Evolutionary conservation across 2,329 filamentous ascomycete species (phyloP), one percentile per base, ranked within the genome.

Genomic region (Ambrosiella xylebori): DNA sequence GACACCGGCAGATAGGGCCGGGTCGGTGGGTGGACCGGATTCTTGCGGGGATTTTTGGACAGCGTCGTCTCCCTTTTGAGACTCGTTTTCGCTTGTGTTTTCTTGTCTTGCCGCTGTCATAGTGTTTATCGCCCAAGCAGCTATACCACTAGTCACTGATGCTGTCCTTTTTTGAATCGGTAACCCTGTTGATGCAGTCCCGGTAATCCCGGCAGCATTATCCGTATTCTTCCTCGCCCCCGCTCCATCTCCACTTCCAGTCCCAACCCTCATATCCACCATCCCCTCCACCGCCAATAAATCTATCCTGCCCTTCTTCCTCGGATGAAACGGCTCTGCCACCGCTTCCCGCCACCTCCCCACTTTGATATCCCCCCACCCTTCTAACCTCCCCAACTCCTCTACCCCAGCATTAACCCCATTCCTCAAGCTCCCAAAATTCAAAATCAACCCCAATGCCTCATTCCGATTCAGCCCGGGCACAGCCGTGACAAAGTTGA

Each of bases 321-420:
- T 81, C 4, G 85, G 81, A 59, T 88, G 74, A 65, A 97, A 96
- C 0, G 88, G 88, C 69, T 95, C 89, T 61, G 88, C 80, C 1
- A 96, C 85, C 8, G 86, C 85, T 59, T 75, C 78, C 63, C 79
- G 84, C 91, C 91, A 97, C 59, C 82, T 80, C 69, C 86, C 85
- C 19, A 96, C 88, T 70, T 98, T 98, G 72, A 88, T 89, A 70
- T 94, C 88, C 39, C 93, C 93, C 90, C 90, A 98, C 0, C 93
- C 93, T 37, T 84, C 79, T n/a, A 98, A 81, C 62, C 87, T 73
- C 12, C 82, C 81, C 40, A 98, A 78, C 69, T 95, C 86, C 67
- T 97, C 93, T 0, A 87, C 81, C 50, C 85, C 79, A 1, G 89
- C 91, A 68, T 96, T 96, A 60, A 97, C 76, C 0, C 91, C 91